Base-by-base conservation (phyloP, 208 protist genomes). In the Trypanosoma rangeli region DNA sequence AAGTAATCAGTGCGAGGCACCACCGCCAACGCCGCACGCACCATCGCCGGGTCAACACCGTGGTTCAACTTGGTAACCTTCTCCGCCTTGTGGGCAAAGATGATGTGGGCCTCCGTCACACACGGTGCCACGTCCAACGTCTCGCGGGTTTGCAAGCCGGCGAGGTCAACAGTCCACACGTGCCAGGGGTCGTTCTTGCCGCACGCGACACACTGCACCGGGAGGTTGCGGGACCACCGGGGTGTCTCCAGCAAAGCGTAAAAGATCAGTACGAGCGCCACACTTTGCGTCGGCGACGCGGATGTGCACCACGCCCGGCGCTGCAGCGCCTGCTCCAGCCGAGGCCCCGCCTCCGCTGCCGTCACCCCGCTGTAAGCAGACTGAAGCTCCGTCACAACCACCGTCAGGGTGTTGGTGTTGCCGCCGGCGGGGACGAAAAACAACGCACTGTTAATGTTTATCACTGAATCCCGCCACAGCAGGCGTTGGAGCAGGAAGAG, bases 1-100 rank as follows among this genome's bases (percentile, higher is more conserved):
- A 66, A 66, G 48, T 66, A 56, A 18, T 66, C 61, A 5, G 61
- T 66, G 4, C 46, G 15, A 15, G 20, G 24, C 20, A 42, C 61
- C 20, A 29, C 29, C n/a, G 7, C 4, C 49, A 66, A 56, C 13
- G 48, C 61, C 9, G 26, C 48, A 28, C 22, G 46, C 31, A 66
- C 61, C 48, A 56, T 56, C 10, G 18, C 15, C 54, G 28, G 57
- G 35, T 16, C 44, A 5, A 26, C n/a, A 4, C 29, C 37, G n/a
- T 48, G 5, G 24, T 26, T 18, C 13, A 52, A 1, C 0, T 10
- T 52, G 13, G 24, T 52, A 13, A 10, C 26, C 24, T 5, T 16
- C 26, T 7, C 28, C 33, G 24, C 16, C 5, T 28, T 62, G 20
- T 10, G 24, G 18, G 57, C 18, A 57, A 66, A 66, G 9, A 66